Base-by-base conservation (phyloP, 495 filamentous ascomycete genomes). In the Penicillium paxilli region DNA sequence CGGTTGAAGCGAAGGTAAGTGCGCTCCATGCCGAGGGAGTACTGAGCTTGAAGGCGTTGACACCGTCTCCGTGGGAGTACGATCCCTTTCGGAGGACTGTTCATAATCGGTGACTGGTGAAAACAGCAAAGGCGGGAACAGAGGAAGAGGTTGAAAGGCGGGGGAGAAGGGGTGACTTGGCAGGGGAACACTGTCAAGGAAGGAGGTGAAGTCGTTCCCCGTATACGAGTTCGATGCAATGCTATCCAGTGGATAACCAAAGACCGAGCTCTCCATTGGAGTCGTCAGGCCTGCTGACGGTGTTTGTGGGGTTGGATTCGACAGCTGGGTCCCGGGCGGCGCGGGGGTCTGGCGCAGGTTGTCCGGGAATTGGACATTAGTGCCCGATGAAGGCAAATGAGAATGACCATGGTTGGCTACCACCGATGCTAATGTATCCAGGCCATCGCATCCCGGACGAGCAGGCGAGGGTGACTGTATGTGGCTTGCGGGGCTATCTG, bases 121-220 rank as follows among this genome's bases (percentile, higher is more conserved):
- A 35, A 67, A 70, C 2, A 62, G 61, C 23, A 75, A 55, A 0
- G 70, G 49, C 2, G 70, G 72, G 23, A 75, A 73, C 14, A 75
- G 44, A 1, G 72, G 72, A 8, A 75, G 58, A 14, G 72, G 70
- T 42, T 75, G 72, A 37, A 72, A 73, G 9, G 67, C 66, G 0
- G 70, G 70, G 1, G 72, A 75, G 44, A 67, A 75, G 8, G 72
- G 68, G 21, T 75, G 68, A 32, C 64, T 75, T 0, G 72, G 72
- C 12, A 75, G 51, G 2, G 72, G 66, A 12, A 75, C 68, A 38
- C 70, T 73, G 41, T 75, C 72, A n/a, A 75, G 50, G 30, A 75
- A 75, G 0, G 72, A 72, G 1, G 72, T 73, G 37, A 75, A 75
- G 42, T 75, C 72, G 35, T 71, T 69, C 5, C 64, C 70, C 11